These are phyloP conservation scores for Chrysosphaeria jannelii DNA, from an alignment of 2,329 filamentous ascomycete species.

Conservation along the genomic window DNA sequence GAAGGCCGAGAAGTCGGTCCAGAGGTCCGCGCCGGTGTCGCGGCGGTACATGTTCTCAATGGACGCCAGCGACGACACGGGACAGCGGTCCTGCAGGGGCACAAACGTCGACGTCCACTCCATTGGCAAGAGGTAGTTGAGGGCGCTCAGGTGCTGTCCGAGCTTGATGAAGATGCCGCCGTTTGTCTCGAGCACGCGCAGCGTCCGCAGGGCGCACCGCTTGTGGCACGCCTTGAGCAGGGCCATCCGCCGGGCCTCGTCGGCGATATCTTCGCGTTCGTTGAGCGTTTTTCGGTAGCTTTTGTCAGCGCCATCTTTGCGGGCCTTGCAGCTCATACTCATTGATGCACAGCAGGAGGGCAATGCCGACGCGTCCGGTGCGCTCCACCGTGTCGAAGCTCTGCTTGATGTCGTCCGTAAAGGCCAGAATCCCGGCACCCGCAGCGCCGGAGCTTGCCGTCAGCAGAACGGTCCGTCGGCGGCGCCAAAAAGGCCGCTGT, in stretches of 20 bases:
- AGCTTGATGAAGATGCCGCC: slow-evolving; percentile 97
- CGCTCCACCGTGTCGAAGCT: slow-evolving; percentile 46
- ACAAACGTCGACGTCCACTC: slow-evolving; percentile 95
- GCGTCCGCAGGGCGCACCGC: slow-evolving; percentile 65
- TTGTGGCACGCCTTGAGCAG: slow-evolving; percentile 63
- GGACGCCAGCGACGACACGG: slow-evolving; percentile 65
- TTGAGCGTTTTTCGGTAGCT: slow-evolving; percentile 78
- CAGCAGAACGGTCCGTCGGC: slow-evolving; percentile 9
- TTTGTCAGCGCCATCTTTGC: not conserved
- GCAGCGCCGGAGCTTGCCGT: slow-evolving; percentile 18
- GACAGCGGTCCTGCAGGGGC: slow-evolving; percentile 83
- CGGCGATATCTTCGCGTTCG: slow-evolving; percentile 25
- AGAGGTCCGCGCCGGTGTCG: slow-evolving; percentile 54
- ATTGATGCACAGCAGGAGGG: slow-evolving; percentile 57
- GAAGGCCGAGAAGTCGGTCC: slow-evolving; percentile 69
- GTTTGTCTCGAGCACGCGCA: slow-evolving; percentile 74
- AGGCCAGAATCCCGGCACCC: slow-evolving; percentile 18
- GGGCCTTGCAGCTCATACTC: slow-evolving; percentile 30
- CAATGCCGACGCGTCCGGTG: slow-evolving; percentile 45
- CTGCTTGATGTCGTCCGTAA: slow-evolving; percentile 42
- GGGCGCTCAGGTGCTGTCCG: slow-evolving; percentile 79
- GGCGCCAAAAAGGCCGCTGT: not conserved
- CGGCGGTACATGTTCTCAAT: slow-evolving; percentile 61
- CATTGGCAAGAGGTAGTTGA: slow-evolving; percentile 73
- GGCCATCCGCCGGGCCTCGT: slow-evolving; percentile 32